These are phyloP conservation scores for Mallotus japonicus DNA, from an alignment of 441 rosid species.

Conservation along the genomic window DNA sequence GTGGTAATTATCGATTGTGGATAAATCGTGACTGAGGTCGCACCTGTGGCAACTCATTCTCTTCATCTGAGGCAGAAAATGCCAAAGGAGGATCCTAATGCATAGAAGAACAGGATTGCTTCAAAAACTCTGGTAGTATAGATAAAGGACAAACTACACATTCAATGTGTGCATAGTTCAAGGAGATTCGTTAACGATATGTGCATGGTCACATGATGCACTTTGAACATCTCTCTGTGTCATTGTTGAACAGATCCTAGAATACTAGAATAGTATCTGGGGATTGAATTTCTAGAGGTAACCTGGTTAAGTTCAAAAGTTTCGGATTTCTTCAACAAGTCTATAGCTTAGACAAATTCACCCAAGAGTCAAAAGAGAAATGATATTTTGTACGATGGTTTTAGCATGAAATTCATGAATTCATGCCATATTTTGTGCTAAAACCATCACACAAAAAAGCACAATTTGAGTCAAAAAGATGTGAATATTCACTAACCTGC, in stretches of 20 bases:
- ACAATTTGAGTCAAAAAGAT: no score
- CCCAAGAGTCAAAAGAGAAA: no score
- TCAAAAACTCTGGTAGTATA: no score
- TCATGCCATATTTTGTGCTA: no score
- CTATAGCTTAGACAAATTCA: not conserved
- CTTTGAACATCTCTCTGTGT: not conserved
- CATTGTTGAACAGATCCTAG: not conserved
- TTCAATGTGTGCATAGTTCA: not conserved
- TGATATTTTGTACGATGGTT: no score
- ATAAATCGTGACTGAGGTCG: conserved; percentile 28
- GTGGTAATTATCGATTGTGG: conserved; percentile 21
- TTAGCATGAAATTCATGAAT: no score
- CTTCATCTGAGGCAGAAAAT: conserved; percentile 35
- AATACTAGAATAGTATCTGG: not conserved
- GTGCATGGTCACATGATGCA: not conserved
- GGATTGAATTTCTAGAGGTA: no score
- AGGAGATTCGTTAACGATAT: not conserved
- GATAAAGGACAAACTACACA: not conserved
- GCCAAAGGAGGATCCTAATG: conserved; percentile 34
- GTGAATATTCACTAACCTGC: conserved; percentile 32
- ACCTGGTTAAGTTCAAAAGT: no score
- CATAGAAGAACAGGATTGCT: not conserved
- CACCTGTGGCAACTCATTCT: conserved; percentile 37
- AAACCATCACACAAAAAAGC: no score
- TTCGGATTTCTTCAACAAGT: no score